Conservation (phyloP, 352 stramenopile genomes). For the Phytophthora brassicae region DNA sequence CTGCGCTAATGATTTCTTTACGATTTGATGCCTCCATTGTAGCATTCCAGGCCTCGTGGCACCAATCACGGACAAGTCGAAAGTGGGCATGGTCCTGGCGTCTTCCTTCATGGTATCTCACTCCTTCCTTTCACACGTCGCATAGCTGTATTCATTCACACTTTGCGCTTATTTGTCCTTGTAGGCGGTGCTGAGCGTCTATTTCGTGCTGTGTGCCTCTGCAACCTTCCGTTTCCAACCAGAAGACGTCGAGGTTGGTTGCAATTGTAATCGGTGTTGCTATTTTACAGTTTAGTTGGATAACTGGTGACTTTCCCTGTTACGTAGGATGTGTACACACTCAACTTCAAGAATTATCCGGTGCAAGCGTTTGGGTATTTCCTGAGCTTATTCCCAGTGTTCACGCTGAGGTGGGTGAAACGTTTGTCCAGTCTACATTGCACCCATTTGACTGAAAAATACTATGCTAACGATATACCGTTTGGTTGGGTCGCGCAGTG, state of each 20-base stretch:
- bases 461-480: constrained; percentile 17
- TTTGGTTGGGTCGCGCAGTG: constrained; percentile 31
- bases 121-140: not conserved
- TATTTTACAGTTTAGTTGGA: not conserved
- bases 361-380: constrained; percentile 85
- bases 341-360: constrained; percentile 87
- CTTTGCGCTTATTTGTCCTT: constrained; percentile 6
- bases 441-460: not conserved
- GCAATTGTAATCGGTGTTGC: constrained; percentile 15
- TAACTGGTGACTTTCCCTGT: constrained; percentile 17
- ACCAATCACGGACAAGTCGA: constrained; percentile 80
- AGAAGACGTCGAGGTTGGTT: constrained; percentile 73
- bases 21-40: not conserved
- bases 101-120: constrained; percentile 67
- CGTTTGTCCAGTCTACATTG: constrained; percentile 4
- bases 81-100: constrained; percentile 64
- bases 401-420: constrained; percentile 68
- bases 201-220: constrained; percentile 76
- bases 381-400: constrained; percentile 86
- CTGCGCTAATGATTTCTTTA: not conserved
- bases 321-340: constrained; percentile 84
- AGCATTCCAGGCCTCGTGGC: constrained; percentile 83
- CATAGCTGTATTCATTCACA: constrained; percentile 8
- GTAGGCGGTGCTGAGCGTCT: constrained; percentile 77
- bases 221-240: constrained; percentile 81